These are phyloP conservation scores for Coemansia sp. DNA, from an alignment of 192 early-diverging fungal genomes.

Conservation along the genomic window DNA sequence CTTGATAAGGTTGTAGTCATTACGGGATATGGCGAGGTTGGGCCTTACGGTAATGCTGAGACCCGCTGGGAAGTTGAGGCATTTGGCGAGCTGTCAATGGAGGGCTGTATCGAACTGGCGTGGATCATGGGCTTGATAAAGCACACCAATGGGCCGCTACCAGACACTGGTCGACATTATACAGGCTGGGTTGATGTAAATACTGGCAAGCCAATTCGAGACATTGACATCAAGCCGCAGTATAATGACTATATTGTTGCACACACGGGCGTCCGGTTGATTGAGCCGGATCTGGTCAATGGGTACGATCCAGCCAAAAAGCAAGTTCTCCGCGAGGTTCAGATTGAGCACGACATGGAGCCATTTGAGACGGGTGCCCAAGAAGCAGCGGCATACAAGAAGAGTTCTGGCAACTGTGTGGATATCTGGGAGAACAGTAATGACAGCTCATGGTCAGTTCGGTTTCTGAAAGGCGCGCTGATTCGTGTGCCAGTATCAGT, in stretches of 20 bases:
- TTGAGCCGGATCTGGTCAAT: constrained; percentile 79
- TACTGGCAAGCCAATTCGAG: constrained; percentile 79
- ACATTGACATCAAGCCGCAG: constrained; percentile 81
- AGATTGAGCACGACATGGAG: constrained; percentile 80
- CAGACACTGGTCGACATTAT: constrained; percentile 7
- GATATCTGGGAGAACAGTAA: constrained; percentile 46
- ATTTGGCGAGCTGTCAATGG: constrained; percentile 54
- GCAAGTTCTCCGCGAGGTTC: constrained; percentile 79
- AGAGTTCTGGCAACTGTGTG: constrained; percentile 74
- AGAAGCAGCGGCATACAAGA: constrained; percentile 83
- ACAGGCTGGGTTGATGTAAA: constrained; percentile 85
- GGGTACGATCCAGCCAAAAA: constrained; percentile 88
- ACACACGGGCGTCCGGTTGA: constrained; percentile 37
- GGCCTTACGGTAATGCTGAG: constrained; percentile 82
- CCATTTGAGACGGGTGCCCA: constrained; percentile 84
- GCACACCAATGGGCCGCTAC: constrained; percentile 61
- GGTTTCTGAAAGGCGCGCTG: constrained; percentile 85
- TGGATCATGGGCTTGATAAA: constrained; percentile 95
- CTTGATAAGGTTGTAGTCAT: constrained; percentile 87
- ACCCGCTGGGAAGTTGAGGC: constrained; percentile 97
- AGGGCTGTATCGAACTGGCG: constrained; percentile 86
- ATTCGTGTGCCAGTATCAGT: constrained; percentile 89
- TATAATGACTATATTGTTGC: constrained; percentile 85
- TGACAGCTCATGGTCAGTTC: constrained; percentile 73
- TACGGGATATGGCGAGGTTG: constrained; percentile 88